Evolutionary conservation across 768 basidiomycete genomes (phyloP).

Genomic region (Suillus decipiens): DNA sequence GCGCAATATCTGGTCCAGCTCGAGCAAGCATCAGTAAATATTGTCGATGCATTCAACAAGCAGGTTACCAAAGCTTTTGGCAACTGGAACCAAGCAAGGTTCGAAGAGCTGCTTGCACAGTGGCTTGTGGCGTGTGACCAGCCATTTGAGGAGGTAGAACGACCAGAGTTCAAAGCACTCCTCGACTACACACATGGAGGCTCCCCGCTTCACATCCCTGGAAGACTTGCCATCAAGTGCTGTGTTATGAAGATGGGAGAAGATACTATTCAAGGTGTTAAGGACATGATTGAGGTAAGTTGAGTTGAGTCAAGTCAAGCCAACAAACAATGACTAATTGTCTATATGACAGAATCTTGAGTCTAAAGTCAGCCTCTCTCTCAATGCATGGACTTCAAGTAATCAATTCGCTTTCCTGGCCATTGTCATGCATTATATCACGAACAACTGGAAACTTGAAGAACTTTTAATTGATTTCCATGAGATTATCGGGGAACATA

Average conservation of each 20-base stretch:
- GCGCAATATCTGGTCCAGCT: not conserved
- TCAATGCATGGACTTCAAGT: too few species aligned
- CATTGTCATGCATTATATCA: too few species aligned
- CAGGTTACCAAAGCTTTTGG: not conserved
- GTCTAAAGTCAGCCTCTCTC: too few species aligned
- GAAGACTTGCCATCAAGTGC: not conserved
- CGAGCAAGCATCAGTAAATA: not conserved
- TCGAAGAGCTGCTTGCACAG: not conserved
- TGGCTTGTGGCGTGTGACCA: not conserved
- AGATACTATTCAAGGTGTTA: not conserved
- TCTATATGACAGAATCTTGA: not conserved
- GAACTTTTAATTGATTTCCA: too few species aligned
- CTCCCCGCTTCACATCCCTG: not conserved
- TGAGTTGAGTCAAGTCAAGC: not conserved
- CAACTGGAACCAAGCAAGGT: not conserved
- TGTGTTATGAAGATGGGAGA: not conserved
- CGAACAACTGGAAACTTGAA: too few species aligned
- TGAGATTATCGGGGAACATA: too few species aligned
- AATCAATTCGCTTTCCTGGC: too few species aligned
- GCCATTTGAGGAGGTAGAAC: not conserved
- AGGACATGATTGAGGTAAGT: slow-evolving; percentile 1
- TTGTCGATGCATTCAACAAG: not conserved
- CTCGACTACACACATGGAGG: not conserved
- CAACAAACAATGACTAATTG: not conserved
- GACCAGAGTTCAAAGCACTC: not conserved